Evolutionary conservation across 2,329 filamentous ascomycete species (phyloP), one percentile per base, ranked within the genome.

Genomic region (Aschersonia sp.): DNA sequence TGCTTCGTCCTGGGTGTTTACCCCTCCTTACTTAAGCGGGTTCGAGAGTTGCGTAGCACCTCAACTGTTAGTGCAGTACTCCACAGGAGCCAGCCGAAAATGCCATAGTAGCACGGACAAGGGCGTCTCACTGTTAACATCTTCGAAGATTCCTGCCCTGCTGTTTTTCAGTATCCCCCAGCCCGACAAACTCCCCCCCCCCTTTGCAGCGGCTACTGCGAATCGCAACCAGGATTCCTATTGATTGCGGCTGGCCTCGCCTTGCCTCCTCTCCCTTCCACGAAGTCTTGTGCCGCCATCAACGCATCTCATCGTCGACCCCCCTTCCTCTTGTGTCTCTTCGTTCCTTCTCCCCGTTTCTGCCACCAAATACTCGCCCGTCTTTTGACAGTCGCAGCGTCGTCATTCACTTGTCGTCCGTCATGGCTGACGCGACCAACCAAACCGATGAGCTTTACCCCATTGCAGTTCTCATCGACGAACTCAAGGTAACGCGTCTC

Each of bases 401-500:
- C 59, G 50, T 53, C 56, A 38, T 10, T 12, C 54, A 50, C 58
- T 52, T 53, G 52, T 59, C 60, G 61, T 66, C 70, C 78, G 77
- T 68, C 68, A 97, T 97, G 91, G 88, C 79, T 71, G 79, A 96
- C 73, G 84, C 84, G 71, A 78, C 83, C 68, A 86, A 84, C 71
- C 82, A 91, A 74, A 94, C 84, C 69, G 92, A 98, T 73, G 94
- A 97, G 82, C 89, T 98, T 63, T 98, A 97, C 71, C 92, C 92
- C 67, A 98, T 98, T 75, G 92, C 94, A 64, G 92, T 98, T 58
- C 83, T 98, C 70, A 98, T 98, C 71, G 92, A 98, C 70, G 92
- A 98, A 80, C 78, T 98, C 63, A 98, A 96, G 87, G 89, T 95
- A 79, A 61, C 68, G 61, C 56, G 35, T 35, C 20, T 20, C 20